Base-by-base conservation (phyloP, 2,329 filamentous ascomycete species). In the Chrysoporthe puriensis region DNA sequence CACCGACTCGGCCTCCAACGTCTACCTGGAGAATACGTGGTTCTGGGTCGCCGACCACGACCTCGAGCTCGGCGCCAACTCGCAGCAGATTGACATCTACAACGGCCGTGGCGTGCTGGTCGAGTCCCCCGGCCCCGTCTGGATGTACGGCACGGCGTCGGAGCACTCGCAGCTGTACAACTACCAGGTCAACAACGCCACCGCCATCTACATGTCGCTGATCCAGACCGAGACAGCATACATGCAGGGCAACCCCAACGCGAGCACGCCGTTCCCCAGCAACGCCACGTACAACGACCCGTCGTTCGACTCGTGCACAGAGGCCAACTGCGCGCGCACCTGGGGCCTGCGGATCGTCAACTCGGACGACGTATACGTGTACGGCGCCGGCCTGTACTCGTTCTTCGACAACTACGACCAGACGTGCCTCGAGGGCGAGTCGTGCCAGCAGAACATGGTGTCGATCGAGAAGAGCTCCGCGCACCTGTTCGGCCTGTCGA, bases 1-100 rank as follows among this genome's bases (percentile, higher is more conserved):
- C 62, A 91, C 89, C 2, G 68, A 79, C n/a, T 76, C 83, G 44
- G 85, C 86, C 63, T 90, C 88, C 57, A 72, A 71, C 72, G 87
- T 88, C 58, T 97, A 97, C 80, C 82, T 97, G 57, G 94, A 97
- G 83, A 97, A 97, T 81, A 89, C 85, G 59, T 97, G 93, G 92
- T 90, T 92, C 78, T 97, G 94, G 93, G 91, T 93, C 59, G 89
- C 94, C 2, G 94, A 97, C 77, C 94, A 97, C 82, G 92, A 96
- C 76, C 90, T 97, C 34, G 94, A 97, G 77, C 85, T 88, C 14
- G 71, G 79, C 9, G 90, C 91, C 74, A 88, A 90, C 76, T 73
- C 73, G 62, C 71, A 68, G 34, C 91, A 96, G 78, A 91, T 96
- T 77, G 90, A 92, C 80, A 88, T 97, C 75, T 97, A 91, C 86